A percentile compares a stretch with the other conserved stretches of the same genome.
phyloP scores from a whole-genome alignment of 2,329 filamentous ascomycete species.

The Aspergillus novoparasiticus region DNA sequence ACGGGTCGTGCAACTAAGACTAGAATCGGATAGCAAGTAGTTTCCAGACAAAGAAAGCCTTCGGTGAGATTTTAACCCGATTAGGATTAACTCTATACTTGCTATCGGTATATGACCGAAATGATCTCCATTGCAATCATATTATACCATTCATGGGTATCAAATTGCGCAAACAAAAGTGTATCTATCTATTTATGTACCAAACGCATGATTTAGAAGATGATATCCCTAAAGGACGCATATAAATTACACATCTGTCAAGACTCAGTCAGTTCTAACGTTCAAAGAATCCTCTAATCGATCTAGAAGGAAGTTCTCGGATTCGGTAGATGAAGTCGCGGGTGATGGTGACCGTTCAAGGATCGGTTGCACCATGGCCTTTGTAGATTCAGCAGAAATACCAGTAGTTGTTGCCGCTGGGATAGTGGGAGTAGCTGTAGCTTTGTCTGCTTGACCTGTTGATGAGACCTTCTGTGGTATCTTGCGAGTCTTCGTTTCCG shows the following conservation, averaged over 20 bases:
- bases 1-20: too few relatives aligned
- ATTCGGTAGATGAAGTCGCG: constrained; percentile 17
- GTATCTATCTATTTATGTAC: constrained; percentile 1
- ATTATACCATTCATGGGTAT: neutral
- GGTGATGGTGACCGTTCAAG: constrained; percentile 21
- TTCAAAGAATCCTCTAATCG: constrained; percentile 28
- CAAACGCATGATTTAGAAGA: neutral
- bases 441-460: neutral
- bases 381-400: neutral
- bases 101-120: neutral
- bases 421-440: neutral
- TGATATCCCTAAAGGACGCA: neutral
- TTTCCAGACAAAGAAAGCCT: too few relatives aligned
- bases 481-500: neutral
- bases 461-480: neutral
- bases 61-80: neutral
- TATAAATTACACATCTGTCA: neutral
- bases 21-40: too few relatives aligned
- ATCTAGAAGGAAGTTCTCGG: constrained; percentile 28
- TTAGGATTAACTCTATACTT: neutral
- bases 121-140: neutral
- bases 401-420: neutral
- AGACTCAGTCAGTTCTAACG: constrained; percentile 1
- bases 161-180: neutral
- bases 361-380: neutral